phyloP scores from a whole-genome alignment of 106 monocot species.

The Dendrobium nobile region DNA sequence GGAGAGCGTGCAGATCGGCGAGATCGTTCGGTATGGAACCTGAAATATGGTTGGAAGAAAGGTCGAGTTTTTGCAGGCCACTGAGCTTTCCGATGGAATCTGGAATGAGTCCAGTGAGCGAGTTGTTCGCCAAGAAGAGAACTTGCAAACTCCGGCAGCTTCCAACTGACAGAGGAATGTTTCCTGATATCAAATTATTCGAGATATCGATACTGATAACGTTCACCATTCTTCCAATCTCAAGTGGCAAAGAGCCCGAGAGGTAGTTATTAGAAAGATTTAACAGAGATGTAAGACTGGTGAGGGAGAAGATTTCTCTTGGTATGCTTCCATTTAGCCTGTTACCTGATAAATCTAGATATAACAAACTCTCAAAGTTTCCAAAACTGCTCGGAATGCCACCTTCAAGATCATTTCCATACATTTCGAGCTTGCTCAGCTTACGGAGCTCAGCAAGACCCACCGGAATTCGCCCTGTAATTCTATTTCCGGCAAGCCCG shows the following conservation, averaged over 20 bases:
- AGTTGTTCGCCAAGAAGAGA: slow-evolving; percentile 12
- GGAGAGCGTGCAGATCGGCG: background rate
- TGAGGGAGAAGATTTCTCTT: background rate
- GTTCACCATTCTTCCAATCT: slow-evolving; percentile 5
- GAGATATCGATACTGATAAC: background rate
- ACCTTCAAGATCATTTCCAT: background rate
- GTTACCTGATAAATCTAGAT: background rate
- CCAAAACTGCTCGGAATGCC: background rate
- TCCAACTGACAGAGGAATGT: slow-evolving; percentile 4
- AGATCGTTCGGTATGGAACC: slow-evolving; percentile 6
- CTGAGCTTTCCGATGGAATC: background rate
- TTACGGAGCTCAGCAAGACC: background rate
- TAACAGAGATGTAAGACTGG: background rate
- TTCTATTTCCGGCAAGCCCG: background rate
- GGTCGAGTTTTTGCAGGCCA: slow-evolving; percentile 2
- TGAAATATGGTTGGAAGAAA: slow-evolving; percentile 13
- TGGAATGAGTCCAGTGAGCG: slow-evolving; percentile 11
- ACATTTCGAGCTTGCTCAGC: background rate
- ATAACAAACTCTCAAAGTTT: background rate
- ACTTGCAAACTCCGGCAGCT: background rate
- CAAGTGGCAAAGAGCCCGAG: slow-evolving; percentile 1
- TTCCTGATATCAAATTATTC: slow-evolving; percentile 7
- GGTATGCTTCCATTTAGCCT: background rate
- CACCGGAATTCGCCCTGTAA: background rate
- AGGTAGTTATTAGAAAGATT: slow-evolving; percentile 12